Conservation (phyloP, 345 rosid genomes). For the Gynandropsis gynandra region DNA sequence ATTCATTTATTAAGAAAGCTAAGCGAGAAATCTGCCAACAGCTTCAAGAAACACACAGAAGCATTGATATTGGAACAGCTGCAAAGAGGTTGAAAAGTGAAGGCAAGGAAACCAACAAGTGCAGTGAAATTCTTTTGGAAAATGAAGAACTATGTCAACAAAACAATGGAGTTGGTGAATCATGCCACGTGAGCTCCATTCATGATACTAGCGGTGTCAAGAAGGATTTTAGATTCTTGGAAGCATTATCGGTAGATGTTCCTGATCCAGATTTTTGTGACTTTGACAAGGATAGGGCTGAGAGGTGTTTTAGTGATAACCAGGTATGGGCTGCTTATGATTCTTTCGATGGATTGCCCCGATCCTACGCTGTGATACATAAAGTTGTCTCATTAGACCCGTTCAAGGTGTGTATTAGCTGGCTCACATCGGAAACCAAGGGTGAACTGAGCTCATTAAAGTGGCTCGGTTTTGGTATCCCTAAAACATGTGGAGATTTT, state of each 20-base stretch:
- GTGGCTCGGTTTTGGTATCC: constrained; percentile 65
- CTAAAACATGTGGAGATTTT: constrained; percentile 58
- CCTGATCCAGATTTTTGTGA: constrained; percentile 62
- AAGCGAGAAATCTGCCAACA: constrained; percentile 32
- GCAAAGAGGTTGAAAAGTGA: constrained; percentile 10
- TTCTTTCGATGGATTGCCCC: constrained; percentile 64
- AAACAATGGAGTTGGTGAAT: constrained; percentile 17
- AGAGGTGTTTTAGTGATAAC: constrained; percentile 40
- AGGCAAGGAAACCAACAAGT: constrained; percentile 17
- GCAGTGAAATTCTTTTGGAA: constrained; percentile 19
- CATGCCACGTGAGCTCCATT: constrained; percentile 9
- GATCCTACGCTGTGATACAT: constrained; percentile 53
- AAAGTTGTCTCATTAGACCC: constrained; percentile 49
- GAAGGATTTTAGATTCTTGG: constrained; percentile 27
- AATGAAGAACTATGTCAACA: constrained; percentile 10
- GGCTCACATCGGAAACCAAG: constrained; percentile 47
- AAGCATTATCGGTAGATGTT: constrained; percentile 39
- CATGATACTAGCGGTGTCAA: constrained; percentile 18
- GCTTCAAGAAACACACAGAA: constrained; percentile 30
- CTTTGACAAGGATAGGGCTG: constrained; percentile 56
- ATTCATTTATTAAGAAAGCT: constrained; percentile 42
- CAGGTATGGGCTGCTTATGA: constrained; percentile 78
- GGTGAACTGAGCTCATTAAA: constrained; percentile 41
- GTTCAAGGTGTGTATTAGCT: constrained; percentile 45
- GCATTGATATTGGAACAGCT: constrained; percentile 19